These are phyloP conservation scores for Arabis alpina DNA, from an alignment of 345 rosid genomes.

Conservation along the genomic window DNA sequence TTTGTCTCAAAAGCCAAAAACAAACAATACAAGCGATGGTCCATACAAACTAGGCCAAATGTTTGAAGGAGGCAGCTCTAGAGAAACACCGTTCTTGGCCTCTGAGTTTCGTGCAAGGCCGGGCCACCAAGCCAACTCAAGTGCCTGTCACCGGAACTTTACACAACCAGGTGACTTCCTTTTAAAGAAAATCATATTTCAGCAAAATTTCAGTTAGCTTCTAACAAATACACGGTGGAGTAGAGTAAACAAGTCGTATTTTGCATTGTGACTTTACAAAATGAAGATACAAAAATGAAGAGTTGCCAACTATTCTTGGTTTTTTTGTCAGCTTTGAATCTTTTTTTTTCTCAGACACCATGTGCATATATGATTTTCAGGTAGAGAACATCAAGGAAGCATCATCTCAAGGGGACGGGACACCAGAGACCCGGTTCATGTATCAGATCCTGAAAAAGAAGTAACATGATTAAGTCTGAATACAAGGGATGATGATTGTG, in stretches of 20 bases:
- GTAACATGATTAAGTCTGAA: slow-evolving; percentile 50
- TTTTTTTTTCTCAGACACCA: slow-evolving; percentile 7
- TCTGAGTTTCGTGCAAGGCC: slow-evolving; percentile 48
- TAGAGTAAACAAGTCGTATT: slow-evolving; percentile 11
- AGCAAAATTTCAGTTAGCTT: slow-evolving; percentile 18
- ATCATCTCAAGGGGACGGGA: slow-evolving; percentile 44
- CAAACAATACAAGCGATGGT: slow-evolving; percentile 28
- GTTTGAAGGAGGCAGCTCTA: slow-evolving; percentile 43
- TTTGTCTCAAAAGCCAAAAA: slow-evolving; percentile 58
- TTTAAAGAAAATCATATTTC: slow-evolving; percentile 4
- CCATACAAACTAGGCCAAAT: slow-evolving; percentile 34
- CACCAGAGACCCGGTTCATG: slow-evolving; percentile 51
- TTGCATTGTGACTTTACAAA: slow-evolving; percentile 16
- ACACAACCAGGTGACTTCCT: slow-evolving; percentile 58
- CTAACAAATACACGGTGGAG: slow-evolving; percentile 10
- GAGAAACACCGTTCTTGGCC: slow-evolving; percentile 24
- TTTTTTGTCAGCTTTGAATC: slow-evolving; percentile 16
- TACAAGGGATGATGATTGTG: slow-evolving; percentile 20
- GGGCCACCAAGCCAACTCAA: slow-evolving; percentile 34
- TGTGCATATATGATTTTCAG: slow-evolving; percentile 29
- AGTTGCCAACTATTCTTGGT: slow-evolving; percentile 19
- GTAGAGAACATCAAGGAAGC: slow-evolving; percentile 58
- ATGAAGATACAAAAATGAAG: too few relatives aligned
- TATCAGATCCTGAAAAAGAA: slow-evolving; percentile 50
- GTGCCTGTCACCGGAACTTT: slow-evolving; percentile 49